These are phyloP conservation scores for Oryza glaberrima DNA, from an alignment of 176 grass and related monocot species.

Conservation along the genomic window DNA sequence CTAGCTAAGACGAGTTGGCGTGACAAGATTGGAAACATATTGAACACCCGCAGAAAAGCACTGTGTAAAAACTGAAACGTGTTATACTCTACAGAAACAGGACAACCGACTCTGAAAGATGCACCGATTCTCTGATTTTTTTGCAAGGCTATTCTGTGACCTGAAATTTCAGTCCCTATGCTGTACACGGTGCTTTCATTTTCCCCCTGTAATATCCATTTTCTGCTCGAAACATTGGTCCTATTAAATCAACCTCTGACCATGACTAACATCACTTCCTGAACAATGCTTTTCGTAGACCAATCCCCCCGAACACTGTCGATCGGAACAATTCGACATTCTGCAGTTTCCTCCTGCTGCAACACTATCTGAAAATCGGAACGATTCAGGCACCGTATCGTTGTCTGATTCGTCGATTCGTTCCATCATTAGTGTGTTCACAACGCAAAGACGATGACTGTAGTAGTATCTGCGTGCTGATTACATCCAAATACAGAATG, in stretches of 20 bases:
- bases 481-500: background rate
- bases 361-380: background rate
- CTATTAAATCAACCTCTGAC: background rate
- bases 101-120: slow-evolving; percentile 6
- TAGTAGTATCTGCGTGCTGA: background rate
- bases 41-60: background rate
- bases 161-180: background rate
- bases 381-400: background rate
- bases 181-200: too few species aligned
- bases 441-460: background rate
- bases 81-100: slow-evolving; percentile 22
- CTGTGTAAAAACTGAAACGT: background rate
- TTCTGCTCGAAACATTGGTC: background rate
- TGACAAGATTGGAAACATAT: background rate
- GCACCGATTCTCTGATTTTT: background rate
- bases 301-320: background rate
- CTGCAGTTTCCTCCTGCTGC: background rate
- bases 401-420: background rate
- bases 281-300: background rate
- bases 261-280: background rate
- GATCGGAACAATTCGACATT: background rate
- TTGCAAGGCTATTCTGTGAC: background rate
- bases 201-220: background rate
- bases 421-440: slow-evolving; percentile 8
- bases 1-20: background rate